phyloP scores from a whole-genome alignment of 352 stramenopile species.

The Halophytophthora polymorphica region DNA sequence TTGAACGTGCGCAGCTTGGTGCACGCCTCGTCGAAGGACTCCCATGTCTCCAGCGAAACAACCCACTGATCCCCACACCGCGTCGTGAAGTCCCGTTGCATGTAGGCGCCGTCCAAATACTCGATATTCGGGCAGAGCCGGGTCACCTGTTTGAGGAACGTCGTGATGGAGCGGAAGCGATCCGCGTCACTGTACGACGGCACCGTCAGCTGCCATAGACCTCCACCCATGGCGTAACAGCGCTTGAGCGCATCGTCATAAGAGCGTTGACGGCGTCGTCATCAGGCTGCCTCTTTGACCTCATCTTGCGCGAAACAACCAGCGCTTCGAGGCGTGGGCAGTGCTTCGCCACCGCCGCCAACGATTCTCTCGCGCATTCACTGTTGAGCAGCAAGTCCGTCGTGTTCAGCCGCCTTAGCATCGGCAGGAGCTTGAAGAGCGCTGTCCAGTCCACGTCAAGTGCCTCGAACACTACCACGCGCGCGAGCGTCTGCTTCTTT shows the following conservation, averaged over 20 bases:
- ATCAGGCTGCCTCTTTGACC: constrained; percentile 7
- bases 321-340: constrained; percentile 22
- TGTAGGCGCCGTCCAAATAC: constrained; percentile 26
- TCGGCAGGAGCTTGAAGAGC: constrained; percentile 3
- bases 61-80: constrained; percentile 26
- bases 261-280: constrained; percentile 12
- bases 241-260: constrained; percentile 15
- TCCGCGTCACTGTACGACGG: constrained; percentile 12
- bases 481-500: constrained; percentile 1
- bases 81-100: constrained; percentile 1
- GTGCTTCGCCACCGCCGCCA: constrained; percentile 12
- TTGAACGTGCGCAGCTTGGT: constrained; percentile 21
- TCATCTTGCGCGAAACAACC: constrained; percentile 13
- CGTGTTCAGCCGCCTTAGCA: constrained; percentile 16
- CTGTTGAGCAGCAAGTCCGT: constrained; percentile 13
- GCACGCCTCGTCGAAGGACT: constrained; percentile 21
- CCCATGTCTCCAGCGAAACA: constrained; percentile 19
- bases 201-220: constrained; percentile 24
- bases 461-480: constrained; percentile 12
- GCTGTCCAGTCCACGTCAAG: constrained; percentile 14
- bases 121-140: constrained; percentile 20
- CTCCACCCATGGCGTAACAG: constrained; percentile 14
- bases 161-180: constrained; percentile 3
- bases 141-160: constrained; percentile 25
- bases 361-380: constrained; percentile 9